phyloP scores from a whole-genome alignment of 2,329 filamentous ascomycete species.

The Stachybotrys chlorohalonatus region DNA sequence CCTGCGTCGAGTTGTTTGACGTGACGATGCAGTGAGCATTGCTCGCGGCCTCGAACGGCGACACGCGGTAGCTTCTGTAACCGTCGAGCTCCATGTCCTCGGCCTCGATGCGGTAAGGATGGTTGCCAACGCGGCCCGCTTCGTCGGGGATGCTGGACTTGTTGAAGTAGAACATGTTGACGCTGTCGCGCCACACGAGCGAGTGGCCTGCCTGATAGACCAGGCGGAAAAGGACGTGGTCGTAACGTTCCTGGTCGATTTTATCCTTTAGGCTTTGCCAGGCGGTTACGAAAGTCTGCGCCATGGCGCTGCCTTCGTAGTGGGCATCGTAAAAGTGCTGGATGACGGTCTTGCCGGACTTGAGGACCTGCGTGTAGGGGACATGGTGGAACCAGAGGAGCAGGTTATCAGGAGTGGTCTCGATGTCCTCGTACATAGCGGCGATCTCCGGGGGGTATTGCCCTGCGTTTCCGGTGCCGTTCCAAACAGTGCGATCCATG shows the following conservation, averaged over 20 bases:
- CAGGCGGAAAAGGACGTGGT: conserved; percentile 49
- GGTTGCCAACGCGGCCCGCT: conserved; percentile 44
- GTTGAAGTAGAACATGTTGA: conserved; percentile 55
- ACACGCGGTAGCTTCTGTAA: conserved; percentile 44
- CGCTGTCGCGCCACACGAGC: conserved; percentile 60
- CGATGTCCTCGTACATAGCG: conserved; percentile 46
- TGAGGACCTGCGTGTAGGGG: conserved; percentile 52
- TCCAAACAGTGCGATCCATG: conserved; percentile 57
- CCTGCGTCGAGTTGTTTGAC: conserved; percentile 32
- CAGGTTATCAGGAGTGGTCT: conserved; percentile 58
- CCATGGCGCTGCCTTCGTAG: conserved; percentile 49
- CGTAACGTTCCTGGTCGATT: conserved; percentile 51
- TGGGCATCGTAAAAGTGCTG: conserved; percentile 59
- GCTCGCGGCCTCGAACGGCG: conserved; percentile 52
- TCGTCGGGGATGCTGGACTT: conserved; percentile 52
- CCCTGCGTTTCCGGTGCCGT: conserved; percentile 14
- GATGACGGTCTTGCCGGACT: conserved; percentile 57
- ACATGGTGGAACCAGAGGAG: conserved; percentile 71
- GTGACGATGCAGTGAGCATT: conserved; percentile 47
- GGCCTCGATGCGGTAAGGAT: conserved; percentile 60
- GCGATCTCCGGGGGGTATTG: conserved; percentile 52
- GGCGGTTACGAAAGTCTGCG: conserved; percentile 43
- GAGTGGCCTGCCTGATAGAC: conserved; percentile 60
- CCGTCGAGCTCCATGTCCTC: conserved; percentile 53
- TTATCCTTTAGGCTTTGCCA: conserved; percentile 47